Evolutionary conservation across 2,329 filamentous ascomycete genomes (phyloP), one percentile per base, ranked within the genome.

Genomic region (Beauveria brongniartii): DNA sequence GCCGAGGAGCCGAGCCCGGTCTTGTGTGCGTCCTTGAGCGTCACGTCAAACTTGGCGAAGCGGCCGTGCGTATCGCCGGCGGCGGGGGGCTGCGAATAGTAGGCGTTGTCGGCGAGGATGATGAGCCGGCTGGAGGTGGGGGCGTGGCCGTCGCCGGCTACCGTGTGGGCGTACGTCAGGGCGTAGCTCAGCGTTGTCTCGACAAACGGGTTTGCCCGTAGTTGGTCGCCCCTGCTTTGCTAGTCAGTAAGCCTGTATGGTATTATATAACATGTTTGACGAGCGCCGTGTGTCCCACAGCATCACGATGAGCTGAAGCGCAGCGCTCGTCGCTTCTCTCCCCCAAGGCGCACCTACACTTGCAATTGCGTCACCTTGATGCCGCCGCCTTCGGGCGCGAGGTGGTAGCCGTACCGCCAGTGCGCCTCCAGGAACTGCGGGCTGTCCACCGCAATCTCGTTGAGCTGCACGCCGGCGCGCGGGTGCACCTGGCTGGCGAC

Each of bases 1-100:
- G 94, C 94, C 1, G 92, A 97, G 12, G 92, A 97, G 62, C 94
- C 94, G 34, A 99, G 84, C 2, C 94, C 94, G 0, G 94, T 99
- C 79, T 99, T 99, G 81, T 97, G 89, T 18, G 93, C 92, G 64
- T 87, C 82, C 62, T 81, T 77, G 41, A 99, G 82, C 6, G 86
- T 83, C 18, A 93, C 87, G 48, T 83, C 82, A 75, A 96, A 96
- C 71, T 87, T 82, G 64, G 85, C 82, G 77, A 97, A 97, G 64
- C 85, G 85, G 18, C 68, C 74, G 62, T 65, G 68, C 70, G 64
- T 56, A 22, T 62, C 56, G 9, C 56, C 61, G 12, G 30, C 40
- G 37, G 69, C 73, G 60, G 72, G 71, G 20, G 78, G 71, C 61
- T 73, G 85, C 5, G 94, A 97, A 79, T 97, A 99, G 82, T 99